phyloP scores from a whole-genome alignment of 768 basidiomycete species.

The Rhodotorula sphaerocarpa region DNA sequence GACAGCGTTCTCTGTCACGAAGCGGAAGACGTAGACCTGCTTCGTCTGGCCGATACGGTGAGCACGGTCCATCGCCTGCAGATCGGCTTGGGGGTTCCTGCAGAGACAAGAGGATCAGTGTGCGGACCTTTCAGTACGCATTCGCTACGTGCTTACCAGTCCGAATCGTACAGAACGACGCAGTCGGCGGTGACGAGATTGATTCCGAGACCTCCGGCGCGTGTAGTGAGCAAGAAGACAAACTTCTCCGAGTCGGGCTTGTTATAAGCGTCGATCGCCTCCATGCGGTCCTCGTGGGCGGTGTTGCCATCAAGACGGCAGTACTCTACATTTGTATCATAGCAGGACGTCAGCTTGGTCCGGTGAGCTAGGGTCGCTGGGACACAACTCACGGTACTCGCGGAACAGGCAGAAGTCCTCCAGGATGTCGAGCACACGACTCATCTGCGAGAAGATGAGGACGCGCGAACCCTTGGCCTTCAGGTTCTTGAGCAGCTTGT shows the following conservation, averaged over 20 bases:
- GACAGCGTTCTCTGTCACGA: conserved; percentile 88
- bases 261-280: conserved; percentile 96
- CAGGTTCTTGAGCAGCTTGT: conserved; percentile 80
- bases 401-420: conserved; percentile 96
- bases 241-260: conserved; percentile 88
- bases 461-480: conserved; percentile 88
- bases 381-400: conserved; percentile 58
- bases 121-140: too few species aligned
- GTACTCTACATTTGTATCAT: conserved; percentile 53
- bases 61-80: conserved; percentile 76
- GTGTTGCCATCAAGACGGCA: conserved; percentile 95
- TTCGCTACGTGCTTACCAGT: conserved; percentile 82
- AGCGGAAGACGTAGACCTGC: conserved; percentile 94
- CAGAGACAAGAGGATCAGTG: too few species aligned
- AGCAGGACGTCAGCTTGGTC: background rate
- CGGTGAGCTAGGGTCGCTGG: background rate
- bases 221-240: conserved; percentile 89
- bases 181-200: conserved; percentile 91
- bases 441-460: conserved; percentile 98
- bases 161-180: conserved; percentile 90
- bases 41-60: conserved; percentile 96
- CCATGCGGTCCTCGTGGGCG: conserved; percentile 89
- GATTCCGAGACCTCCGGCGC: conserved; percentile 94
- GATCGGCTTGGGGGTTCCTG: conserved; percentile 96
- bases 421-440: conserved; percentile 91